Evolutionary conservation across 2,329 filamentous ascomycete species (phyloP).

Genomic region (Tolypocladium endophyticum): DNA sequence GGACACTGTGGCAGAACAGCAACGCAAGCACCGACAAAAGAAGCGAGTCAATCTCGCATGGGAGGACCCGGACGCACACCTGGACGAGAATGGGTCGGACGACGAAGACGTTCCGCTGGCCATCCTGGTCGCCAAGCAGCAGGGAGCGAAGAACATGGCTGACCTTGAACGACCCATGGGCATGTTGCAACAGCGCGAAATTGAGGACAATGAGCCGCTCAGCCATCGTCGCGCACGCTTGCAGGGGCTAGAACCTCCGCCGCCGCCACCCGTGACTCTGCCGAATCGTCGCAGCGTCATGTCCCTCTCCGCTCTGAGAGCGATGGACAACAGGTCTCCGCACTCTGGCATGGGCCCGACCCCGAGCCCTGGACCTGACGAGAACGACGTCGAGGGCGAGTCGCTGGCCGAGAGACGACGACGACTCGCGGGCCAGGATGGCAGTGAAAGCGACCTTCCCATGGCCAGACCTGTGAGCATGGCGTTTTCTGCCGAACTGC

Average conservation of each 20-base stretch:
- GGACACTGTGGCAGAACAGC: conserved; percentile 79
- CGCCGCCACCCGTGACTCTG: conserved; percentile 17
- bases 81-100: conserved; percentile 35
- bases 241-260: conserved; percentile 46
- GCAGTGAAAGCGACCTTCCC: conserved; percentile 32
- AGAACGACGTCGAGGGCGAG: conserved; percentile 50
- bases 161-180: conserved; percentile 58
- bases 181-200: conserved; percentile 67
- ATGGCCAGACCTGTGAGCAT: conserved; percentile 48
- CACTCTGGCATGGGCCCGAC: conserved; percentile 7
- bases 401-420: conserved; percentile 56
- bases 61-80: conserved; percentile 56
- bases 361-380: conserved; percentile 29
- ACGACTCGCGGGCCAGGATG: conserved; percentile 50
- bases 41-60: conserved; percentile 81
- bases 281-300: conserved; percentile 34
- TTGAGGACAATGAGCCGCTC: conserved; percentile 89
- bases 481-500: conserved; percentile 59
- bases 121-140: conserved; percentile 56
- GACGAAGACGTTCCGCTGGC: conserved; percentile 87
- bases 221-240: conserved; percentile 67
- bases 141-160: conserved; percentile 38
- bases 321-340: neutral
- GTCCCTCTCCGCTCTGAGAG: conserved; percentile 20
- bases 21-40: conserved; percentile 61